phyloP scores from a whole-genome alignment of 345 rosid species.

The Cardamine occulta region DNA sequence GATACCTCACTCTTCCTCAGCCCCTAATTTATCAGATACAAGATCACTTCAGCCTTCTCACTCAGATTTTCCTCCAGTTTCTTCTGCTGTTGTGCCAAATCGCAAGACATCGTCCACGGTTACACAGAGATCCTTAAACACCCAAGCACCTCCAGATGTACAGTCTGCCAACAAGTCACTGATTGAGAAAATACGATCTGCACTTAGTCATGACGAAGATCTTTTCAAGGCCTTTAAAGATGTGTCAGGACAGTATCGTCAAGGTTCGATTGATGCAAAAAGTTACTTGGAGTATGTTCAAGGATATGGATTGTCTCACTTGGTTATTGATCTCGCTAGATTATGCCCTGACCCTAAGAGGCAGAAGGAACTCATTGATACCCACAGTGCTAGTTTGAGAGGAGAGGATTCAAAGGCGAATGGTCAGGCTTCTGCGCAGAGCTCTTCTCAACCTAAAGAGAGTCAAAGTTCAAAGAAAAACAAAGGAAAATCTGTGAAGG shows the following conservation, averaged over 20 bases:
- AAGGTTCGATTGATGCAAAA: conserved; percentile 65
- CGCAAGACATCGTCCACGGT: conserved; percentile 46
- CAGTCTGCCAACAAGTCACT: conserved; percentile 80
- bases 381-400: conserved; percentile 55
- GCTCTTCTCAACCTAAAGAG: conserved; percentile 38
- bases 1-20: conserved; percentile 71
- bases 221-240: conserved; percentile 68
- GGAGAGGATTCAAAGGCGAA: conserved; percentile 43
- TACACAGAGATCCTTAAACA: conserved; percentile 28
- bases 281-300: conserved; percentile 68
- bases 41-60: conserved; percentile 42
- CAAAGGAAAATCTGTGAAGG: conserved; percentile 57
- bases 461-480: conserved; percentile 41
- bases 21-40: conserved; percentile 64
- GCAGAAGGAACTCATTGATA: conserved; percentile 82
- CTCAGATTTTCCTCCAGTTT: conserved; percentile 84
- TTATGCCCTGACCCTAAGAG: conserved; percentile 81
- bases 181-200: conserved; percentile 79
- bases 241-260: conserved; percentile 78
- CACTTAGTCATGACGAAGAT: conserved; percentile 72
- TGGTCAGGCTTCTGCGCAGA: conserved; percentile 27
- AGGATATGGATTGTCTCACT: conserved; percentile 74
- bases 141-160: conserved; percentile 52
- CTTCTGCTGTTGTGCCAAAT: conserved; percentile 46
- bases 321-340: conserved; percentile 80